These are phyloP conservation scores for Obba rivulosa DNA, from an alignment of 768 basidiomycete genomes.

Conservation along the genomic window DNA sequence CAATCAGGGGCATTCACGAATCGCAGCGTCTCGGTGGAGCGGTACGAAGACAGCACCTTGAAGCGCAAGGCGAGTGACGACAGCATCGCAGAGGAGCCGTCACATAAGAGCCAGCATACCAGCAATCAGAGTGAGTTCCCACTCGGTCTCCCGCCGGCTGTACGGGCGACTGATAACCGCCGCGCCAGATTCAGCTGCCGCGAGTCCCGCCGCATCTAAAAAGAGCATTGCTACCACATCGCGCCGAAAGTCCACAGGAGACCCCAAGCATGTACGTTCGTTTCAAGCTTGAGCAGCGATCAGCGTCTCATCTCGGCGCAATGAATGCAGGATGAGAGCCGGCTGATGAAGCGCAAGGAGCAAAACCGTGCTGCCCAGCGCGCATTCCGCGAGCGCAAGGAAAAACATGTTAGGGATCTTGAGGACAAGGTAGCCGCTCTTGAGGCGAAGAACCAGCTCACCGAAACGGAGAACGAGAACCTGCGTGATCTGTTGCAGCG, in stretches of 20 bases:
- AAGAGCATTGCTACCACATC: constrained; percentile 9
- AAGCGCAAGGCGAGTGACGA: constrained; percentile 78
- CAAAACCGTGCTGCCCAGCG: constrained; percentile 97
- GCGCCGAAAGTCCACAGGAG: constrained; percentile 18
- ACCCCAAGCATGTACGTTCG: constrained; percentile 12
- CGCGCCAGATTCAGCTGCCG: not conserved
- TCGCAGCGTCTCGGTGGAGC: constrained; percentile 16
- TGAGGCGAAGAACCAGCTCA: constrained; percentile 72
- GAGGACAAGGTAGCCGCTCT: constrained; percentile 89
- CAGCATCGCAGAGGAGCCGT: constrained; percentile 58
- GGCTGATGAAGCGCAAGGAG: constrained; percentile 86
- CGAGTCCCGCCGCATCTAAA: constrained; percentile 4
- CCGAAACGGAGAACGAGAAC: constrained; percentile 80
- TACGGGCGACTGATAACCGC: constrained; percentile 6
- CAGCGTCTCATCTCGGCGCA: not conserved
- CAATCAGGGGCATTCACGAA: constrained; percentile 22
- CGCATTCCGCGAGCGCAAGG: constrained; percentile 95
- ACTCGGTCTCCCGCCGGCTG: not conserved
- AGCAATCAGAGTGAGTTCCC: constrained; percentile 31
- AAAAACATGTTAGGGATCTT: constrained; percentile 94
- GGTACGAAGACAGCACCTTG: constrained; percentile 41
- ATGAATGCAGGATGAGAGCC: constrained; percentile 56
- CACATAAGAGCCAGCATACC: constrained; percentile 60
- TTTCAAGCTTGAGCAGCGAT: not conserved
- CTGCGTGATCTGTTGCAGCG: constrained; percentile 79